phyloP scores from a whole-genome alignment of 345 rosid species.

The Heritiera fomes region DNA sequence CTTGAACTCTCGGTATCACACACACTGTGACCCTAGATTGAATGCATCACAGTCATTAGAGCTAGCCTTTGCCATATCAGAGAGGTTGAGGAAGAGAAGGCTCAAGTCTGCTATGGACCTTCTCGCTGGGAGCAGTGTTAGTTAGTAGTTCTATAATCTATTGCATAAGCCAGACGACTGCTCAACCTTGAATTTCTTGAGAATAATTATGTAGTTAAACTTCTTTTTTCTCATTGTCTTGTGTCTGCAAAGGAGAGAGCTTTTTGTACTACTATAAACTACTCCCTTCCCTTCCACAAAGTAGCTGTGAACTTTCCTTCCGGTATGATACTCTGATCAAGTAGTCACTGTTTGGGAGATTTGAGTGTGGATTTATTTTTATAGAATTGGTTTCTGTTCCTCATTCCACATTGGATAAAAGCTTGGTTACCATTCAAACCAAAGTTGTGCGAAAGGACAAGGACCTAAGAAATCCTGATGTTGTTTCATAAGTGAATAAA shows the following conservation, averaged over 20 bases:
- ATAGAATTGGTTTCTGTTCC: not conserved
- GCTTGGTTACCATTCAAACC: not conserved
- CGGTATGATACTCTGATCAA: too few relatives aligned
- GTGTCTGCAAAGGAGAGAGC: not conserved
- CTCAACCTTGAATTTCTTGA: not conserved
- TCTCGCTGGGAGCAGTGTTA: not conserved
- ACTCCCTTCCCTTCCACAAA: not conserved
- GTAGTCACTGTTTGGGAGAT: too few relatives aligned
- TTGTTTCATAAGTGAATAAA: too few relatives aligned
- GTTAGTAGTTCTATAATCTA: not conserved
- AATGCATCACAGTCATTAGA: conserved; percentile 25
- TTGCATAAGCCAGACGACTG: not conserved
- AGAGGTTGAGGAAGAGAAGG: conserved; percentile 22
- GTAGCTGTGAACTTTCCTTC: not conserved
- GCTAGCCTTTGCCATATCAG: conserved; percentile 25
- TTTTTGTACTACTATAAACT: not conserved
- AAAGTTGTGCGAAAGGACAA: not conserved
- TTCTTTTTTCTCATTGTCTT: not conserved
- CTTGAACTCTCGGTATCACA: conserved; percentile 25
- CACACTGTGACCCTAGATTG: conserved; percentile 18
- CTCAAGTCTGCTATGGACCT: conserved; percentile 5
- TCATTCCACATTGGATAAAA: not conserved
- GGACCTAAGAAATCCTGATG: too few relatives aligned
- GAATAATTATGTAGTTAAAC: not conserved
- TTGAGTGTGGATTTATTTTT: not conserved